phyloP scores from a whole-genome alignment of 495 filamentous ascomycete genomes.

The Daldinia childiae region DNA sequence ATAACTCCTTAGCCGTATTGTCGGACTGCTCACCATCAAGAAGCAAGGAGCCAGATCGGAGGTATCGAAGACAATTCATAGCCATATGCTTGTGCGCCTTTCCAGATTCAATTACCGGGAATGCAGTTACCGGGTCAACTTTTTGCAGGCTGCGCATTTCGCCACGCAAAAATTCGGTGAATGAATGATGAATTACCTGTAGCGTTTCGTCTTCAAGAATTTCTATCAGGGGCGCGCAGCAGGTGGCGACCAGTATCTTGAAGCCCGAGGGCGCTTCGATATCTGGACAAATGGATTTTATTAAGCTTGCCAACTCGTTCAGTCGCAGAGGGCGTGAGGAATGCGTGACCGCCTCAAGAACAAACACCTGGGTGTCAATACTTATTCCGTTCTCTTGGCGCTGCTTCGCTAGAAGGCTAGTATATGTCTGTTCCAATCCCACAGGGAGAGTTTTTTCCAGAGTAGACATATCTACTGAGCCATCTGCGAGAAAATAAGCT shows the following conservation, averaged over 20 bases:
- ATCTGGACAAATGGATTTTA: background rate
- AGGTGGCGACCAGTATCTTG: background rate
- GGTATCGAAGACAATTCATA: background rate
- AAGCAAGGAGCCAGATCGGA: background rate
- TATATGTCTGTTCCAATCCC: background rate
- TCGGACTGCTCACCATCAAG: background rate
- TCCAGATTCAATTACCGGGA: background rate
- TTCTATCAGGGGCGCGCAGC: background rate
- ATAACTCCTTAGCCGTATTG: background rate
- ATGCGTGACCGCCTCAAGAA: background rate
- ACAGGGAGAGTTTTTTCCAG: background rate
- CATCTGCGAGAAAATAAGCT: background rate
- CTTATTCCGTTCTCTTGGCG: background rate
- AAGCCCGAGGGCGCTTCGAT: background rate
- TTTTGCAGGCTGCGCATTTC: background rate
- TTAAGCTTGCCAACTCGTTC: background rate
- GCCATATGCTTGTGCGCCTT: background rate
- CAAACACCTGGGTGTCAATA: background rate
- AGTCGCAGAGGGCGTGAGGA: background rate
- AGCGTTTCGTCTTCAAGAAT: background rate
- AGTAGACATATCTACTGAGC: background rate
- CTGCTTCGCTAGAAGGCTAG: background rate
- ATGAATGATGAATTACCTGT: background rate
- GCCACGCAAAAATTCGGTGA: background rate
- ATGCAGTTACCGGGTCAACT: background rate